Evolutionary conservation across 768 basidiomycete species (phyloP), one percentile per base, ranked within the genome.

Genomic region (Trametes meyenii): DNA sequence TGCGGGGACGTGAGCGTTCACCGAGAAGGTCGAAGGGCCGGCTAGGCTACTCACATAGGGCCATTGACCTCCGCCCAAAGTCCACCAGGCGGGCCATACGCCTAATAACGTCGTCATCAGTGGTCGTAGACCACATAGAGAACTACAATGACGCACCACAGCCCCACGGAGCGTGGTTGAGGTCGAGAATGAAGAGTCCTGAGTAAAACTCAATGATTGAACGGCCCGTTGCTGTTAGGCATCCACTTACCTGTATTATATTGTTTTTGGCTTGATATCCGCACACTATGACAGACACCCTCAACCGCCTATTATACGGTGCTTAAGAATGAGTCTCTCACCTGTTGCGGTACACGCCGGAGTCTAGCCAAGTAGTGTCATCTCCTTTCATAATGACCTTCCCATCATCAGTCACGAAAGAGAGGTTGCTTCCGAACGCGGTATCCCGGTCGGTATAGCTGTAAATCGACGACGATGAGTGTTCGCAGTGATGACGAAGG

Each of bases 1-100:
- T 92, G 38, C 6, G 3, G 8, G 33, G 1, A 29, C 0, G 24
- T 50, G 13, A 44, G 51, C 21, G 6, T 29, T 16, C 17, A 33
- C 12, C 35, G 6, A 17, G 5, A 17, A 49, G 24, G 10, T 6
- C 67, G 49, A 38, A 59, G 58, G 66, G 50, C 55, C 54, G 39
- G 62, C 56, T 50, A 50, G 55, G 33, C 53, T 19, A 76, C 85
- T 62, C 65, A 90, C 89, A 58, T 68, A 73, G 38, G 89, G 90
- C 89, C 90, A 92, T 50, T 71, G 58, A 0, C 81, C 85, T 61
- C 70, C 71, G 48, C 87, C 88, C 26, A 85, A 69, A 8, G 83
- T 86, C 90, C 90, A 92, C 72, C 87, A 92, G 5, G 90, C 88
- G 44, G 92, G 92, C 93, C 94, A 94, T 21, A 88, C 84, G 66